A percentile compares a stretch with the other conserved stretches of the same genome.
phyloP scores from a whole-genome alignment of 768 basidiomycete species.

The Tricholoma saponaceum region DNA sequence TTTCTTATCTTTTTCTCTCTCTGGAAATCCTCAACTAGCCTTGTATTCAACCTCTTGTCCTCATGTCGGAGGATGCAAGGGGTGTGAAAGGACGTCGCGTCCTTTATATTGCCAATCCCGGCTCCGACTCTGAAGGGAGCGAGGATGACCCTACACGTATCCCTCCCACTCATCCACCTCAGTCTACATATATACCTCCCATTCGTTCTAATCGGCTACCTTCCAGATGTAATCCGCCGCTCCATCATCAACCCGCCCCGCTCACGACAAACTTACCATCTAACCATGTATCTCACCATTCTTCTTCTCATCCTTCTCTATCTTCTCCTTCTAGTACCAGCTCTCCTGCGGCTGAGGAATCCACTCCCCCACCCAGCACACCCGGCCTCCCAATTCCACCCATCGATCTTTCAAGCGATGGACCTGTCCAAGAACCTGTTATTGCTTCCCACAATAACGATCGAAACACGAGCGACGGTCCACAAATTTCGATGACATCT shows the following conservation, averaged over 20 bases:
- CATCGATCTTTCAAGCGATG: conserved; percentile 34
- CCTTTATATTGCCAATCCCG: conserved; percentile 60
- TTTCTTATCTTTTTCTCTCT: too few species aligned
- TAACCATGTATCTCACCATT: conserved; percentile 29
- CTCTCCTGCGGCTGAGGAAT: conserved; percentile 57
- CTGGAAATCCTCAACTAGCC: too few species aligned
- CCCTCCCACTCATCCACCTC: conserved; percentile 3
- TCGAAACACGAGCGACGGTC: conserved; percentile 12
- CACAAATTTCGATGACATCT: conserved; percentile 15
- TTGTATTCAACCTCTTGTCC: conserved; percentile 6
- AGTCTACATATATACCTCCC: neutral
- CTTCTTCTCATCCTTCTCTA: conserved; percentile 47
- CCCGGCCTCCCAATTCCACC: conserved; percentile 48
- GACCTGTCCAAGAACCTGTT: conserved; percentile 27
- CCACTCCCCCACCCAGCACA: conserved; percentile 70
- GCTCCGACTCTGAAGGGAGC: conserved; percentile 37
- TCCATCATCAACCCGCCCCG: conserved; percentile 19
- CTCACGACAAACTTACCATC: conserved; percentile 32
- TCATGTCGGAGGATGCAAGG: conserved; percentile 62
- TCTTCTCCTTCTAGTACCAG: conserved; percentile 69
- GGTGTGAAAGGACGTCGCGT: conserved; percentile 32
- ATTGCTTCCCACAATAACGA: conserved; percentile 10
- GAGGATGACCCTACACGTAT: conserved; percentile 20
- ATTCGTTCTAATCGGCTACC: too few species aligned
- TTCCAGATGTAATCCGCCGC: too few species aligned